Evolutionary conservation across 352 stramenopile genomes (phyloP).

Genomic region (Ochromonadaceae sp.): DNA sequence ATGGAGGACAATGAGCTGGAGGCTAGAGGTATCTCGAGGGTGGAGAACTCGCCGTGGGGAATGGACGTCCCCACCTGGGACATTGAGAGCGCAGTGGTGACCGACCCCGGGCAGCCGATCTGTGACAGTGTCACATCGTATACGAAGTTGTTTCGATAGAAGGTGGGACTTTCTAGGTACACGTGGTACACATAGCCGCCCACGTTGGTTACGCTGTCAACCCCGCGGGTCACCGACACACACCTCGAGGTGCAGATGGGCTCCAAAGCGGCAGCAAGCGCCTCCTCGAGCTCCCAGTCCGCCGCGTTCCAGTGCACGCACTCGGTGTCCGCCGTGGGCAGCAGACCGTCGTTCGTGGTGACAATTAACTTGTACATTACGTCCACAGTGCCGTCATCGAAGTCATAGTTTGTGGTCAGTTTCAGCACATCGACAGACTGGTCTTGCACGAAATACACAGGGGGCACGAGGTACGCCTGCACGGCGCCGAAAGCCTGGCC

Average conservation of each 20-base stretch:
- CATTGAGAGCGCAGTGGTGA: too few relatives aligned
- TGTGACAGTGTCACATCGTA: too few relatives aligned
- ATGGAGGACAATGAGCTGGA: constrained; percentile 15
- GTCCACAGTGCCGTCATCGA: constrained; percentile 23
- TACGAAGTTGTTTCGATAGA: too few relatives aligned
- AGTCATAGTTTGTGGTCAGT: constrained; percentile 24
- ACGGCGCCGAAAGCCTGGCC: neutral
- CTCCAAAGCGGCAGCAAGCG: neutral
- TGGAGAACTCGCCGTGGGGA: constrained; percentile 18
- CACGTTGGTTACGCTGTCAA: neutral
- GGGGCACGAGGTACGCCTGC: neutral
- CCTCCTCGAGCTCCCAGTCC: neutral
- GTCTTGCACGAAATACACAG: neutral
- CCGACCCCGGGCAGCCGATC: too few relatives aligned
- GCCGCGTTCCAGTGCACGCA: neutral
- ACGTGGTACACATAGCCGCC: constrained; percentile 10
- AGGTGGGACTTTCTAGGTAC: neutral
- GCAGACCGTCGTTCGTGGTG: neutral
- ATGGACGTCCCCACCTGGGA: constrained; percentile 15
- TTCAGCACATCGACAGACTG: constrained; percentile 20
- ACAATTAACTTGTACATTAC: constrained; percentile 17
- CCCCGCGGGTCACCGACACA: neutral
- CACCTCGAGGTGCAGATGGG: neutral
- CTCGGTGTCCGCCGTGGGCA: neutral
- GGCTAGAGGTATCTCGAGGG: constrained; percentile 19